phyloP scores from a whole-genome alignment of 2,329 filamentous ascomycete species.

The Ramularia endophylla region DNA sequence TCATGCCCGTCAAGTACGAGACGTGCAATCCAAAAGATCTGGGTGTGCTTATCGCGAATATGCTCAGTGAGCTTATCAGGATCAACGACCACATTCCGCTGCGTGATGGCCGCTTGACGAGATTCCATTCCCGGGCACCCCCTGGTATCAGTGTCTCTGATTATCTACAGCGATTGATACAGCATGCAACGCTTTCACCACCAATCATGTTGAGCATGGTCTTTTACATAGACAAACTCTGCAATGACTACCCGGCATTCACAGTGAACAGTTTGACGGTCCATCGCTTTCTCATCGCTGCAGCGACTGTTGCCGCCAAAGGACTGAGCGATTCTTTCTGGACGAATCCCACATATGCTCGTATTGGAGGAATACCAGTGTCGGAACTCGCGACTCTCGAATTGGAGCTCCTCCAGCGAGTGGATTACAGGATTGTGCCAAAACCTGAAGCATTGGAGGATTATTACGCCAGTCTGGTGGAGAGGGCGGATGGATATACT shows the following conservation, averaged over 20 bases:
- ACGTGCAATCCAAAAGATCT: conserved; percentile 76
- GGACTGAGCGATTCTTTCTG: conserved; percentile 95
- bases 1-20: conserved; percentile 72
- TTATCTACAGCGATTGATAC: conserved; percentile 86
- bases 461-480: conserved; percentile 85
- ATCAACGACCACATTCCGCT: conserved; percentile 87
- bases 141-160: conserved; percentile 92
- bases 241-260: conserved; percentile 86
- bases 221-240: conserved; percentile 95
- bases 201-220: conserved; percentile 98
- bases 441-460: conserved; percentile 89
- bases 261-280: conserved; percentile 95
- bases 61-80: conserved; percentile 90
- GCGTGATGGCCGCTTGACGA: conserved; percentile 76
- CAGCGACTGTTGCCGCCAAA: conserved; percentile 91
- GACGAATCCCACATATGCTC: conserved; percentile 95
- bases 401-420: conserved; percentile 83
- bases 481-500: conserved; percentile 54
- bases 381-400: conserved; percentile 86
- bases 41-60: conserved; percentile 84
- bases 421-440: conserved; percentile 96
- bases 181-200: conserved; percentile 87
- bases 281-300: conserved; percentile 93
- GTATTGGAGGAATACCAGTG: conserved; percentile 86
- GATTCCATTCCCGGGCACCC: conserved; percentile 78